phyloP scores from a whole-genome alignment of 2,329 filamentous ascomycete genomes.

The Thyridium curvatum region DNA sequence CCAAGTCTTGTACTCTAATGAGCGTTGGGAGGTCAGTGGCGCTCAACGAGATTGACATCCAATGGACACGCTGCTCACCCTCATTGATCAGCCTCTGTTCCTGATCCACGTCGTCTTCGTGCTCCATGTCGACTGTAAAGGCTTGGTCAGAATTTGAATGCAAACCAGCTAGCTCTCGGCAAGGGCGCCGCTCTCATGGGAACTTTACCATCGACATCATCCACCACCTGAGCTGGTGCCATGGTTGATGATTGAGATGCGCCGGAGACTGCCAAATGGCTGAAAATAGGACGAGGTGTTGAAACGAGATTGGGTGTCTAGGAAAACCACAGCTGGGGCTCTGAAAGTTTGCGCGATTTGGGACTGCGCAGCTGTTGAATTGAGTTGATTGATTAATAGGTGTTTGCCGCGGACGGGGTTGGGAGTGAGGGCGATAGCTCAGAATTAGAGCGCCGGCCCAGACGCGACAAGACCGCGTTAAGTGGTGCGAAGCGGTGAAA shows the following conservation, averaged over 20 bases:
- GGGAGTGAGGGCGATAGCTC: too few species aligned
- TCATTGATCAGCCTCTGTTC: constrained; percentile 93
- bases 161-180: too few species aligned
- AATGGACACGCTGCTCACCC: constrained; percentile 39
- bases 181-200: too few species aligned
- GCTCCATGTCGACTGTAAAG: constrained; percentile 39
- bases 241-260: constrained; percentile 26
- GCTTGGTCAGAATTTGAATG: constrained; percentile 11
- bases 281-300: too few species aligned
- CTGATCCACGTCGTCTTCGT: constrained; percentile 65
- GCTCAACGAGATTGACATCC: not conserved
- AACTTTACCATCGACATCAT: constrained; percentile 27
- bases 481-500: too few species aligned
- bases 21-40: constrained; percentile 2
- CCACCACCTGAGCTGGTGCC: constrained; percentile 40
- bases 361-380: not conserved
- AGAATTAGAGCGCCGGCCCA: too few species aligned
- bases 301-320: too few species aligned
- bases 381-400: not conserved
- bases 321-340: too few species aligned
- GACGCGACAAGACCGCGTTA: too few species aligned
- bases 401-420: not conserved
- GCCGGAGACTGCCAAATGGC: too few species aligned
- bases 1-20: constrained; percentile 95
- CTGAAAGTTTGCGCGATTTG: too few species aligned